Base-by-base conservation (phyloP, 805 yeast species). In the Candida insectalens region DNA sequence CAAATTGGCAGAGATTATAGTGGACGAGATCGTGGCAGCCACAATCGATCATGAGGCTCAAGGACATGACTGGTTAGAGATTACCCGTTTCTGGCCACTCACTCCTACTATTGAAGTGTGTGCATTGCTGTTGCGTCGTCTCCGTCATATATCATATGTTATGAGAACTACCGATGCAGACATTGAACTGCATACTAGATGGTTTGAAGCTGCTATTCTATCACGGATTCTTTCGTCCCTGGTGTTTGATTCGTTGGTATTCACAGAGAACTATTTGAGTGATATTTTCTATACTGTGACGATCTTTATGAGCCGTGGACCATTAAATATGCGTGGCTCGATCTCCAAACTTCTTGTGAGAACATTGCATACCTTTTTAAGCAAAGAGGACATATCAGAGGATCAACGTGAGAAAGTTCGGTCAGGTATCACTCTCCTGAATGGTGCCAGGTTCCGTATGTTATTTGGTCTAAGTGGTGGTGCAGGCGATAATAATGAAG, bases 41-140 rank as follows among this genome's bases (percentile, higher is more conserved):
- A 79, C 87, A 1, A 68, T 83, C 43, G 92, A 82, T 42, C 73
- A 78, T 47, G 81, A 79, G 43, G 77, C 84, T n/a, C 84, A 79
- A 43, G 81, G 78, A 4, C 69, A 72, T 25, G 76, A 69, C 31
- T 82, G 84, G 84, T 65, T 67, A 14, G 71, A 68, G 30, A 67
- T 77, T 5, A 66, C 79, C 2, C 66, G 79, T 1, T 64, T 80
- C n/a, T 60, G 84, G 42, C 68, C 79, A 1, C 54, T 73, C 10
- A 61, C 72, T 16, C 87, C 94, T 3, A 76, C 89, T 1, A 62
- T 77, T n/a, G 83, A 77, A 41, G 63, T 83, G 2, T 77, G 85
- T 46, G 78, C 83, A 6, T 67, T 71, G 33, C 69, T 83, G 2
- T 62, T 84, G 25, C 53, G 64, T 21, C 63, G 81, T 40, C 52